A percentile compares a stretch with the other conserved stretches of the same genome.
These are phyloP conservation scores for Ceratobasidium sp. DNA, from an alignment of 1,284 basidiomycete species.

Conservation along the genomic window DNA sequence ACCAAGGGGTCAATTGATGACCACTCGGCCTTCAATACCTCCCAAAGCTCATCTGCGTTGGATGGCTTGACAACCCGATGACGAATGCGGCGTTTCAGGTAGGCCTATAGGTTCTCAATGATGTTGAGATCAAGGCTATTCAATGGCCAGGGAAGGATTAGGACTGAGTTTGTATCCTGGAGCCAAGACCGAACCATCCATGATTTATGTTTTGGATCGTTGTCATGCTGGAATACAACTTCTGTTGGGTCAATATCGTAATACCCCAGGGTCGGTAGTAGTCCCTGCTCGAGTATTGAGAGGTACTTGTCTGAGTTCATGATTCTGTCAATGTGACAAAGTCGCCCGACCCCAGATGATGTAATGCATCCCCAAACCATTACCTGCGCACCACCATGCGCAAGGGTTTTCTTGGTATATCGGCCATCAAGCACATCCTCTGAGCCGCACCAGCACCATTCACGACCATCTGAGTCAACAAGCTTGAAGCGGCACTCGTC, in stretches of 20 bases:
- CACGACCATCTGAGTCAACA: too few species aligned
- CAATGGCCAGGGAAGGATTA: neutral
- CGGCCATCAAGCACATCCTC: too few species aligned
- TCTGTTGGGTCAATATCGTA: neutral
- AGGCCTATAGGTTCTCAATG: neutral
- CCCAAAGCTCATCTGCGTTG: neutral
- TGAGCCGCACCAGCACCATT: too few species aligned
- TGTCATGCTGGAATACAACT: conserved; percentile 43
- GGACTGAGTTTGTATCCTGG: neutral
- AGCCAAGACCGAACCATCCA: neutral
- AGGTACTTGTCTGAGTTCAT: conserved; percentile 36
- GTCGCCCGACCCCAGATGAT: conserved; percentile 19
- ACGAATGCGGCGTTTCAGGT: neutral
- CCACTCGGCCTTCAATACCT: conserved; percentile 4
- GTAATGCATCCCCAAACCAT: conserved; percentile 47
- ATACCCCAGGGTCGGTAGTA: conserved; percentile 39
- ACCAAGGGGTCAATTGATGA: too few species aligned
- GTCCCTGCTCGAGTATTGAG: conserved; percentile 41
- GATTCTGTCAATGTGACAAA: conserved; percentile 34
- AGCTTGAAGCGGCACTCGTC: conserved; percentile 1
- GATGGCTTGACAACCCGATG: neutral
- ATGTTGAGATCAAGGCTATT: neutral
- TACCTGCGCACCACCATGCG: conserved; percentile 40
- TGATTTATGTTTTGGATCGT: conserved; percentile 37
- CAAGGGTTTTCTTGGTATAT: conserved; percentile 19